Base-by-base conservation (phyloP, 2,329 filamentous ascomycete species). In the Chaetoscypha palmicola region DNA sequence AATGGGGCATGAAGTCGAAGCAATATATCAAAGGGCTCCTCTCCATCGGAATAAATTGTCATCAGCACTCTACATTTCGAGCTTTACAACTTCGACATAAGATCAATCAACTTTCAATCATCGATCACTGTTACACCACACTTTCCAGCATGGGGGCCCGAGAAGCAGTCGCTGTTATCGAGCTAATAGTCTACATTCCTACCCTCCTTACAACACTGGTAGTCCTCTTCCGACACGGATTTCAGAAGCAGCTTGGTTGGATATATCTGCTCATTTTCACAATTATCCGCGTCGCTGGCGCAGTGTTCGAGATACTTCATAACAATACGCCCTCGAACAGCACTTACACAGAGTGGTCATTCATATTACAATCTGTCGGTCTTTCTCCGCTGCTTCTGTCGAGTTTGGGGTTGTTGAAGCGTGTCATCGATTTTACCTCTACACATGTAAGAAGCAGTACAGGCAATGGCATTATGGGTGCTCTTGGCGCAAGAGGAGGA, bases 211-310 rank as follows among this genome's bases (percentile, higher is more conserved):
- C 52, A 23, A 50, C 50, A 3, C 21, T 51, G 19, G 32, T 56
- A 10, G 47, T 57, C 19, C 36, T 57, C 8, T 34, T 56, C 21
- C 49, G 52, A 5, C 55, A 55, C 23, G 50, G 54, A 20, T 57
- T 61, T 23, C 48, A 50, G 28, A 60, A 50, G 41, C 58, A 61
- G 38, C 55, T 58, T 3, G 62, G 62, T 31, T 66, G 62, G 61
- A 57, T 61, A 19, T 64, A 62, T 39, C 56, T 66, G 3, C 50
- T 57, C 9, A 48, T 65, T 2, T 64, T 65, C 47, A 62, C 53
- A 35, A 38, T 59, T 5, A 44, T 61, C 20, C 56, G 62, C 20
- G 43, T 63, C 17, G 48, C 56, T 5, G 62, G 62, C 12, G 53
- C 59, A 14, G 55, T 54, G 3, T 58, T 61, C 38, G 53, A 59